Evolutionary conservation across 2,329 filamentous ascomycete species (phyloP).

Genomic region (Knufia fluminis): DNA sequence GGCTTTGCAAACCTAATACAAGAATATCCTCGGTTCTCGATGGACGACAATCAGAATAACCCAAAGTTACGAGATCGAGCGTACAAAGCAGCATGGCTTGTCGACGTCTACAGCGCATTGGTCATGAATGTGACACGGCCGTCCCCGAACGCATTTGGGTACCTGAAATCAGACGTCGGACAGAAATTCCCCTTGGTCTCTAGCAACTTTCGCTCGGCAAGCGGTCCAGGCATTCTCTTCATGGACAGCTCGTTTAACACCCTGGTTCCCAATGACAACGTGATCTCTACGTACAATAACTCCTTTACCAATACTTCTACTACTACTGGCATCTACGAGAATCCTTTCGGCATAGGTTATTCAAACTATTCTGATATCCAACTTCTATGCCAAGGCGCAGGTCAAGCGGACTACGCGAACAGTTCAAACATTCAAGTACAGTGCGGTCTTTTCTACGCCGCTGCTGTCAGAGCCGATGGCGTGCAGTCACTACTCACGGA

Average conservation of each 20-base stretch:
- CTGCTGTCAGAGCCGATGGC: conserved; percentile 30
- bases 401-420: conserved; percentile 29
- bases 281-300: background rate
- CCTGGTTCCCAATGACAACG: background rate
- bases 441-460: conserved; percentile 36
- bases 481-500: conserved; percentile 31
- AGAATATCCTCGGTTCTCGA: conserved; percentile 24
- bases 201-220: background rate
- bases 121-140: conserved; percentile 30
- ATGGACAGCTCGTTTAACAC: background rate
- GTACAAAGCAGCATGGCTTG: conserved; percentile 37
- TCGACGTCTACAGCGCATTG: conserved; percentile 27
- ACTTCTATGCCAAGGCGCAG: conserved; percentile 27
- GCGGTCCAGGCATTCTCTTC: background rate
- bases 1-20: conserved; percentile 34
- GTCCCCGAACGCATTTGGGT: background rate
- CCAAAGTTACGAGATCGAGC: conserved; percentile 33
- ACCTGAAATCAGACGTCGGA: conserved; percentile 4
- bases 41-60: conserved; percentile 28
- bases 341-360: conserved; percentile 26
- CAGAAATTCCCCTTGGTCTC: background rate
- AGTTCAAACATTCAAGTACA: conserved; percentile 34
- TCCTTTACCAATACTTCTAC: background rate
- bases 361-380: conserved; percentile 24
- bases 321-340: conserved; percentile 21